phyloP scores from a whole-genome alignment of 2,329 filamentous ascomycete species.

The Trichophyton rubrum region DNA sequence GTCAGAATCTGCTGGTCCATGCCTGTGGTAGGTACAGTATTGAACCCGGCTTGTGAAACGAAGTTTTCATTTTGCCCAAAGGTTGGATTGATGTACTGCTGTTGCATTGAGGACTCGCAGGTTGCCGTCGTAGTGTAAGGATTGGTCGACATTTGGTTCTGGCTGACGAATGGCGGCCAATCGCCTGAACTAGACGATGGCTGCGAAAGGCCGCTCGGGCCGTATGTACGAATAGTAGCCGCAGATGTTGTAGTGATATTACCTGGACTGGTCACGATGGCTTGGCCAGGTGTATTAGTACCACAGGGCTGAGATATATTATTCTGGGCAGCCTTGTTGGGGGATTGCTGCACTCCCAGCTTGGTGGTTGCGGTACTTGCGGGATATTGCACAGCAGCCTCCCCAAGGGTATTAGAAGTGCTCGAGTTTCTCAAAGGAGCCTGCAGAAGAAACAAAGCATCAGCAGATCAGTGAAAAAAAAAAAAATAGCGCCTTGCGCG shows the following conservation, averaged over 20 bases:
- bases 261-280: background rate
- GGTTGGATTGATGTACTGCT: background rate
- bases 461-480: background rate
- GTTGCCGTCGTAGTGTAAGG: background rate
- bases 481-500: background rate
- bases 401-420: background rate
- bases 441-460: background rate
- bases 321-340: background rate
- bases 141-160: background rate
- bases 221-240: background rate
- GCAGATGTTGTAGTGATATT: background rate
- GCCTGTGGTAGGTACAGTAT: background rate
- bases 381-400: background rate
- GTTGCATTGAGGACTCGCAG: background rate
- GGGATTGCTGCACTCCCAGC: background rate
- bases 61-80: background rate
- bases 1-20: background rate
- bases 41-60: background rate
- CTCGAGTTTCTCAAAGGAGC: background rate
- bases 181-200: background rate
- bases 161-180: slow-evolving; percentile 2
- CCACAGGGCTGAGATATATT: background rate
- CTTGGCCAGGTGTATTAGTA: background rate
- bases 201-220: background rate
- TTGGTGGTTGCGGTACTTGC: background rate